These are phyloP conservation scores for Pelagophyceae sp. DNA, from an alignment of 352 stramenopile species.

Conservation along the genomic window DNA sequence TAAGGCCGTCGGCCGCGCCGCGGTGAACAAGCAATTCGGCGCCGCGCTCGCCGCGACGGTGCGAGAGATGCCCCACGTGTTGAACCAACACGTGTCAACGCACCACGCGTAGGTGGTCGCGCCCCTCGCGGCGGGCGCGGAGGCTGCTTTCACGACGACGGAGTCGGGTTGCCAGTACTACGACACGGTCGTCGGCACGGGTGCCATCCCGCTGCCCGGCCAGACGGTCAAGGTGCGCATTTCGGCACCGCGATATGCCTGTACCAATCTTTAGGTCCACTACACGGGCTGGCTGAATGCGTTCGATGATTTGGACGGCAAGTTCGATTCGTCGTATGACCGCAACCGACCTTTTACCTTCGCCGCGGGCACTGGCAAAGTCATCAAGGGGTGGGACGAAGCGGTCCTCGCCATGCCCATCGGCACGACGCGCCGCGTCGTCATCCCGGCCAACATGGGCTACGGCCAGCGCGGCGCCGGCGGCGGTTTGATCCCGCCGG, in stretches of 20 bases:
- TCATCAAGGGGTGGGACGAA: conserved; percentile 37
- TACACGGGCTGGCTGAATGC: conserved; percentile 69
- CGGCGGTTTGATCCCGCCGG: conserved; percentile 35
- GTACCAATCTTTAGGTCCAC: too few species aligned
- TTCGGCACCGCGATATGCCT: too few species aligned
- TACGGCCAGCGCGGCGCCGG: conserved; percentile 36
- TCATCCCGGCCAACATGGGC: conserved; percentile 39
- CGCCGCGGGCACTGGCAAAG: conserved; percentile 33
- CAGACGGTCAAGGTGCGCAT: conserved; percentile 51
- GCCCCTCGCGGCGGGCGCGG: too few species aligned
- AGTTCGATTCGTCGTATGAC: conserved; percentile 48
- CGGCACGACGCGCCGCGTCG: conserved; percentile 30
- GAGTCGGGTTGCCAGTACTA: conserved; percentile 52
- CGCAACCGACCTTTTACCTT: conserved; percentile 37
- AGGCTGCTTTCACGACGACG: conserved; percentile 39
- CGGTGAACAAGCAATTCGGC: too few species aligned
- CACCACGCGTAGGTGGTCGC: background rate
- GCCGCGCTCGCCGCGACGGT: too few species aligned
- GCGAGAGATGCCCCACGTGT: too few species aligned
- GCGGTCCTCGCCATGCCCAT: conserved; percentile 29
- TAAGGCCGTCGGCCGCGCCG: too few species aligned
- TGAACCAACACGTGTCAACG: too few species aligned
- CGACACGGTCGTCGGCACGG: conserved; percentile 52
- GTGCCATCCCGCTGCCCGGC: conserved; percentile 40
- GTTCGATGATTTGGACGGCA: conserved; percentile 47